A percentile compares a stretch with the other conserved stretches of the same genome.
Conservation (phyloP, 192 early-diverging fungal species). For the Cladochytrium replicatum region DNA sequence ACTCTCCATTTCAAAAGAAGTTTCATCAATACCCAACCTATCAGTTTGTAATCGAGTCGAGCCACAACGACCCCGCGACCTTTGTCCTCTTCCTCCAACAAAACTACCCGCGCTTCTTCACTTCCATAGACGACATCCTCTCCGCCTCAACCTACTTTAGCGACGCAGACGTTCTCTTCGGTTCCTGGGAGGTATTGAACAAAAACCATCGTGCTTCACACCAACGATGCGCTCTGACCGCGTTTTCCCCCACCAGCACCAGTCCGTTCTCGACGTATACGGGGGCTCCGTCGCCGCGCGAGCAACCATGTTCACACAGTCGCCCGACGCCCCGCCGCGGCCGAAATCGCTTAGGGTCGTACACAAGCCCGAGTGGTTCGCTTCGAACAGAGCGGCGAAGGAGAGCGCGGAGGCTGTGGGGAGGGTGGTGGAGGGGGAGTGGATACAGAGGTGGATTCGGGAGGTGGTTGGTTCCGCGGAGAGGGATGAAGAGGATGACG, state of each 20-base stretch:
- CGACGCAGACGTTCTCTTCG: conserved; percentile 17
- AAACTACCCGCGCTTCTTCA: conserved; percentile 23
- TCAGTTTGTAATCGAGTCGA: conserved; percentile 21
- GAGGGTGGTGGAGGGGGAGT: no score
- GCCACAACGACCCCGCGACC: conserved; percentile 17
- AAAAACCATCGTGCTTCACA: no score
- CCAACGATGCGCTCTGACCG: no score
- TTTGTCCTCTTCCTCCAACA: conserved; percentile 25
- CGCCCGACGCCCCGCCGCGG: conserved; percentile 12
- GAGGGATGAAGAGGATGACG: no score
- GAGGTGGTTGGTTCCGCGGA: no score
- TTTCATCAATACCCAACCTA: not conserved
- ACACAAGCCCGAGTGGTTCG: no score
- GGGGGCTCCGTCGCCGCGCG: conserved; percentile 23
- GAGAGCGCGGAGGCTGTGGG: no score
- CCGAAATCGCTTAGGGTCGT: no score
- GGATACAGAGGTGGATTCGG: no score
- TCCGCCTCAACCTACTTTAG: conserved; percentile 14
- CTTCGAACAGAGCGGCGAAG: no score
- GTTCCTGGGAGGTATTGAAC: conserved; percentile 21
- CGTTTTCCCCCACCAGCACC: no score
- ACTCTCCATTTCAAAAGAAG: not conserved
- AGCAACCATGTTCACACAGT: conserved; percentile 18
- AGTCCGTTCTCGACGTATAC: no score
- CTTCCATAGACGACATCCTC: conserved; percentile 26